A percentile compares a stretch with the other conserved stretches of the same genome.
Evolutionary conservation across 2,329 filamentous ascomycete genomes (phyloP).

Genomic region (Chaetomium sp.): DNA sequence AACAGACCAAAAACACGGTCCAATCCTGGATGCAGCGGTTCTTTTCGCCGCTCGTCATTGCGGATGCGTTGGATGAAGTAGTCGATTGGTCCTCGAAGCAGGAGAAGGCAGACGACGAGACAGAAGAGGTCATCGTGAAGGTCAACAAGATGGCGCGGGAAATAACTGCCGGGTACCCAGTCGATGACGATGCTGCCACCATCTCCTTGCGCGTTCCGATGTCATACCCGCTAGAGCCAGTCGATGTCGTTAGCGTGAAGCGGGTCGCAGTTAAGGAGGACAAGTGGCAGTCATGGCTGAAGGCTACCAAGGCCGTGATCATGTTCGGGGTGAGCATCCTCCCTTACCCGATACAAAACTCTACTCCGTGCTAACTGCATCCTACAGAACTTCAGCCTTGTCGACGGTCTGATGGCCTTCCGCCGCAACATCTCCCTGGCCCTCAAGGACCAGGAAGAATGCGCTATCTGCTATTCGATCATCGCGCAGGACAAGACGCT

Average conservation of each 20-base stretch:
- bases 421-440: conserved; percentile 83
- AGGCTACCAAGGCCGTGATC: conserved; percentile 87
- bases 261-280: conserved; percentile 86
- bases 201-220: conserved; percentile 81
- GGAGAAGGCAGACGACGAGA: conserved; percentile 52
- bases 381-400: conserved; percentile 74
- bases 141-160: conserved; percentile 72
- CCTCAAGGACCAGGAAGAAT: conserved; percentile 91
- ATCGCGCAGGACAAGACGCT: conserved; percentile 85
- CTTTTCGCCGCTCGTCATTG: conserved; percentile 72
- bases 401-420: conserved; percentile 84
- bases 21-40: conserved; percentile 84
- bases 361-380: conserved; percentile 1
- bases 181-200: conserved; percentile 83
- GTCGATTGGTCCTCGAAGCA: conserved; percentile 64
- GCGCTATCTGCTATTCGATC: conserved; percentile 95
- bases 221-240: conserved; percentile 79
- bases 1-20: conserved; percentile 77
- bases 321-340: conserved; percentile 69
- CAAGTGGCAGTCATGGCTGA: conserved; percentile 91
- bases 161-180: conserved; percentile 78
- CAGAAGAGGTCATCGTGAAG: conserved; percentile 66
- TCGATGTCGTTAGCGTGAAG: conserved; percentile 74
- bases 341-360: neutral
- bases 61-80: conserved; percentile 67